Conservation (phyloP, 2,329 filamentous ascomycete genomes). For the Leptographium lundbergii region DNA sequence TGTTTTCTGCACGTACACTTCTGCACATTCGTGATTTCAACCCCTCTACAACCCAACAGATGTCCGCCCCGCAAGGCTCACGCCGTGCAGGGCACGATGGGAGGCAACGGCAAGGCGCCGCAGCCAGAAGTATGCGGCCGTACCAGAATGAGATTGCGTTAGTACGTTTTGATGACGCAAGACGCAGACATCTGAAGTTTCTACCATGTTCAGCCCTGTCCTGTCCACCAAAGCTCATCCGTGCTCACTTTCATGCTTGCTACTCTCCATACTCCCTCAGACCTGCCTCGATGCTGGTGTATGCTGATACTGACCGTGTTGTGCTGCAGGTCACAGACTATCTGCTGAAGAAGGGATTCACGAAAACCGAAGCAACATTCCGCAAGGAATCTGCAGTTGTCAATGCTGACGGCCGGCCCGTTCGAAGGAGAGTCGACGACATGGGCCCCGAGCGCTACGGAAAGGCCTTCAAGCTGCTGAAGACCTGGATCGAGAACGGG, state of each 20-base stretch:
- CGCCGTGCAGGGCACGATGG: not conserved
- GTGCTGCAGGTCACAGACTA: constrained; percentile 67
- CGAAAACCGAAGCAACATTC: constrained; percentile 81
- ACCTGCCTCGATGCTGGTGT: not conserved
- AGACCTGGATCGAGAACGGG: constrained; percentile 79
- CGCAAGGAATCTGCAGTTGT: constrained; percentile 79
- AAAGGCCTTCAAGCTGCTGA: constrained; percentile 60
- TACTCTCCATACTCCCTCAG: not conserved
- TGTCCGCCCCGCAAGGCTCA: not conserved
- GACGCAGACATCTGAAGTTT: not conserved
- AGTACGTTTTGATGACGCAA: not conserved
- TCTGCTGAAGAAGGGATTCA: constrained; percentile 88
- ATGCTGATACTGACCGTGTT: not conserved
- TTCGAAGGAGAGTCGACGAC: constrained; percentile 53
- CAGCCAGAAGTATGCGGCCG: not conserved
- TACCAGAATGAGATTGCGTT: not conserved
- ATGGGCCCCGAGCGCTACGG: constrained; percentile 64
- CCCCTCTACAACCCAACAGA: not conserved
- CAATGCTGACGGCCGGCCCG: constrained; percentile 66
- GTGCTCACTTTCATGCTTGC: not conserved
- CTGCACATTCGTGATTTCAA: not conserved
- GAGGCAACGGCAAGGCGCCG: not conserved
- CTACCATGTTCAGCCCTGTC: not conserved
- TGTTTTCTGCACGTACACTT: not conserved
- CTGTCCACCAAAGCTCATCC: not conserved